Evolutionary conservation across 1,139 yeast genomes (phyloP), one percentile per base, ranked within the genome.

Genomic region (Diutina pseudorugosa): DNA sequence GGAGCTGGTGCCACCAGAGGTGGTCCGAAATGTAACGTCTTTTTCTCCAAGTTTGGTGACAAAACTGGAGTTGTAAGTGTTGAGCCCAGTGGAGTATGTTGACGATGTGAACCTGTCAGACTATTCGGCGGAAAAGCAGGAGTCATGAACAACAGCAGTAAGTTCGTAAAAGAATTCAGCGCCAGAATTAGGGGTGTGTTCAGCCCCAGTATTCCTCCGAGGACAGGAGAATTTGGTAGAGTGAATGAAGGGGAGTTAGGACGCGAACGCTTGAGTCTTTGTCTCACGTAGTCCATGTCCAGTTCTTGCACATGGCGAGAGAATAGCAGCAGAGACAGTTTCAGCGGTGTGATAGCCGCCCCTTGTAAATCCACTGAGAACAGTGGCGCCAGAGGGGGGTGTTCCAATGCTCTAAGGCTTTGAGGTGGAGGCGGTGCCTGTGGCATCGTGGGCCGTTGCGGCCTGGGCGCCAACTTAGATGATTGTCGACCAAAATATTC

Each of bases 191-290:
- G 64, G 0, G 79, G 79, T 6, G 79, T 74, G 44, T 68, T 72
- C 27, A 66, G 65, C n/a, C 71, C 61, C 18, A 75, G 70, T 27
- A 72, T 61, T 0, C 77, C 77, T 54, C 49, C 49, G 52, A 78
- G 53, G 14, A 58, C 58, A 11, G 60, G 60, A 25, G 59, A 57
- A 45, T 55, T 57, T n/a, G 60, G 60, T 8, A 58, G 44, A 20
- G 58, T 55, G 51, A 58, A 91, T 47, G 58, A 58, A 11, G 77
- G 77, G n/a, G 91, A 83, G 63, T 80, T 85, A 44, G 95, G 95
- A 57, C 94, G 71, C 51, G 93, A 83, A 60, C 77, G 80, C 62
- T 85, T 84, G 51, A 80, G 69, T 52, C 82, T 72, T 61, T 75
- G 75, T 63, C 71, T 67, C 56, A 77, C 70, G 59, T 72, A 72